Evolutionary conservation across 352 stramenopile genomes (phyloP), one percentile per base, ranked within the genome.

Genomic region (Blastocystis sp.): DNA sequence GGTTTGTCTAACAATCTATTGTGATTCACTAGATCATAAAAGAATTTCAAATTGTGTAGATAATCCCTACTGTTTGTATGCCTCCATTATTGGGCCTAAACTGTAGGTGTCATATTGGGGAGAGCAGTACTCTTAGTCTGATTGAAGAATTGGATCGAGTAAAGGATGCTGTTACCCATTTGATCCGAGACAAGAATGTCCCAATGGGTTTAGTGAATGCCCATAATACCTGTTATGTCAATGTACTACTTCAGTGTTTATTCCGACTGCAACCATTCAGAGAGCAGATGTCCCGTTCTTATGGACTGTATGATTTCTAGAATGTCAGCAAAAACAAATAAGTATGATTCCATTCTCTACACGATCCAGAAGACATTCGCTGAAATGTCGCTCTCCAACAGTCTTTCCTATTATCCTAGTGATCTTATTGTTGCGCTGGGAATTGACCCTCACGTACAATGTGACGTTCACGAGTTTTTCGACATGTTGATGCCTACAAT

Each of bases 391-490:
- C 48, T 84, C 24, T 84, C 73, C 1, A 84, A 84, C 17, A 68
- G 53, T 68, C 73, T 66, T 3, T 84, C 51, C 33, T 84, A 68
- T 24, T 84, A 66, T 48, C 73, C 73, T 0, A 56, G 59, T n/a
- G 42, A 37, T n/a, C 27, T 84, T 3, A 5, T 84, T 0, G 17
- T 27, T 19, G 22, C 53, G 0, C 57, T 84, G 48, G 59, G 24
- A 33, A 84, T 84, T 30, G 59, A 84, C 51, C 51, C 73, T 22
- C 22, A 84, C 48, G 51, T 84, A 13, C 73, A 84, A 57, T 84
- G 73, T 57, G 73, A 84, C 42, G 48, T 60, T n/a, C 73, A 84
- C 33, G 73, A 84, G 73, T 84, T 84, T 57, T 84, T 84, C 73
- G 73, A 84, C n/a, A 22, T 22, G 17, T 40, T 84, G 6, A 62